Base-by-base conservation (phyloP, 495 filamentous ascomycete genomes). In the Talaromyces trachyspermus region DNA sequence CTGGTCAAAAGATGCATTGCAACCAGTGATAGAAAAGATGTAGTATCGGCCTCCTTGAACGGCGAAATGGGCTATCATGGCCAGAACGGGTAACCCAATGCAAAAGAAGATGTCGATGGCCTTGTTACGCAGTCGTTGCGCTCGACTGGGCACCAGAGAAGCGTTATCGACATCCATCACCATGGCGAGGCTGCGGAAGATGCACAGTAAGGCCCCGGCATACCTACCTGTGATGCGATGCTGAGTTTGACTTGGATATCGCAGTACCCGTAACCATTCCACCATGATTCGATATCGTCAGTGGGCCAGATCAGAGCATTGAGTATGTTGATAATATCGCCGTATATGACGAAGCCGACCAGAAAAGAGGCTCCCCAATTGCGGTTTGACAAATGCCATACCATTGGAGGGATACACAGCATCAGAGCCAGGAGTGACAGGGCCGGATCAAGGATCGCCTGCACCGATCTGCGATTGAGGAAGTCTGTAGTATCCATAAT, bases 261-360 rank as follows among this genome's bases (percentile, higher is more conserved):
- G 58, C 92, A 98, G 49, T 89, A 79, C 1, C 80, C 84, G 3
- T 66, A 56, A 17, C 92, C 92, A 46, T 76, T 68, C 74, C 76
- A 97, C 82, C 85, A 90, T 4, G 54, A 60, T 0, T 58, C 54
- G 30, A 81, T 67, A 53, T 91, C 70, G 59, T 92, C 81, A 12
- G 72, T 78, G 19, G 77, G 78, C 92, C 92, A 98, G 46, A 95
- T 76, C 30, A 92, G 56, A 8, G 86, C 72, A 60, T 95, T 95
- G 71, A 86, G 56, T 52, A 86, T 76, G 53, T 75, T 83, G 61
- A 81, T 71, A 17, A 84, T 5, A 60, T 91, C 89, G 56, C 80
- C 58, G 8, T 86, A 15, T 17, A 80, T 60, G 43, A 83, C 70
- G 74, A 80, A 86, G 50, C 69, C 56, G 50, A 89, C 79, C 33